Percentiles rank a stretch among this genome's conserved stretches.
Evolutionary conservation across 495 filamentous ascomycete genomes (phyloP).

Genomic region (Chlorociboria aeruginascens): DNA sequence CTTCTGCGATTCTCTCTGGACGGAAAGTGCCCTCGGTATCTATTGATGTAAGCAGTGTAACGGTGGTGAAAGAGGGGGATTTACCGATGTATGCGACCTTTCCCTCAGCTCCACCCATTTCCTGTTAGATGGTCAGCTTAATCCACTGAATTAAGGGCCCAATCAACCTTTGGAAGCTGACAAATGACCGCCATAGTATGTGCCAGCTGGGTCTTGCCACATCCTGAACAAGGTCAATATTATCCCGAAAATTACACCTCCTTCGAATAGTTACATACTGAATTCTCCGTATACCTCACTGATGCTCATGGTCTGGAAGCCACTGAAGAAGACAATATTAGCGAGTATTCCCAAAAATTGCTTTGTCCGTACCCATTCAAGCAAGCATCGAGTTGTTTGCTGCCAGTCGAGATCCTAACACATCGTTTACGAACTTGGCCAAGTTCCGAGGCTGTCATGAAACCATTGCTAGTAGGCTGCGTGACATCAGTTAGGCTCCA

Average conservation of each 20-base stretch:
- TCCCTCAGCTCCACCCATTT: conserved; percentile 62
- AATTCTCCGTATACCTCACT: conserved; percentile 69
- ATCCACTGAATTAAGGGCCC: background rate
- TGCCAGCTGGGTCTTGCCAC: conserved; percentile 62
- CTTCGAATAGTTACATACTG: conserved; percentile 26
- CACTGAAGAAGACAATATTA: conserved; percentile 28
- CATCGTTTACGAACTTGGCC: conserved; percentile 56
- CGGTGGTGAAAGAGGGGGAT: background rate
- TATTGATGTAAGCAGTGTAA: conserved; percentile 12
- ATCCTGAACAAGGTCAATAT: conserved; percentile 25
- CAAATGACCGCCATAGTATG: conserved; percentile 61
- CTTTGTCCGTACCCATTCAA: conserved; percentile 44
- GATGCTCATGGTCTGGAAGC: conserved; percentile 72
- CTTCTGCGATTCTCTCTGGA: conserved; percentile 55
- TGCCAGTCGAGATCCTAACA: conserved; percentile 59
- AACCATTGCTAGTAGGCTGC: conserved; percentile 55
- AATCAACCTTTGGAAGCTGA: conserved; percentile 34
- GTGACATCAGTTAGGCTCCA: conserved; percentile 1
- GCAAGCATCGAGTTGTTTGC: conserved; percentile 64
- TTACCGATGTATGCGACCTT: conserved; percentile 67
- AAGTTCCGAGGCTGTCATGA: conserved; percentile 66
- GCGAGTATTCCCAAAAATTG: background rate
- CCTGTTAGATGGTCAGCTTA: conserved; percentile 24
- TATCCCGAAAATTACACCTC: background rate
- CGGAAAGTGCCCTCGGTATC: conserved; percentile 74